These are phyloP conservation scores for Boletus subcaerulescens DNA, from an alignment of 768 basidiomycete species.

Conservation along the genomic window DNA sequence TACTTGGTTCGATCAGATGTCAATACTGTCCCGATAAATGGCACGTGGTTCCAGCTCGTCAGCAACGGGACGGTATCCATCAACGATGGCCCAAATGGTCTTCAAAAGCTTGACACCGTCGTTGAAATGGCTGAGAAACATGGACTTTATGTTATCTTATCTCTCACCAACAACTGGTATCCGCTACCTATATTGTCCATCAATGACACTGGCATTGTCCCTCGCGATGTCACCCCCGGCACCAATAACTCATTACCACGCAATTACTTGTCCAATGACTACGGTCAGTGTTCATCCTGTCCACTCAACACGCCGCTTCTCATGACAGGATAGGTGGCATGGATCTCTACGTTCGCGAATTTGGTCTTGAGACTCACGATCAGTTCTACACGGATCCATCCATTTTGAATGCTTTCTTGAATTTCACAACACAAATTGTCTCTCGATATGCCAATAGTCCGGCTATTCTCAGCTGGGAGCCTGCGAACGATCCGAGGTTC, in stretches of 20 bases:
- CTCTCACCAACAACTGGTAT: conserved; percentile 64
- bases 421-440: conserved; percentile 55
- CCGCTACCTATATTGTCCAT: conserved; percentile 37
- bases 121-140: conserved; percentile 52
- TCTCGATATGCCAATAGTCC: conserved; percentile 54
- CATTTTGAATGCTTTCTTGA: conserved; percentile 50
- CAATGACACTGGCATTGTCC: conserved; percentile 3
- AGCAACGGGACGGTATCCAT: conserved; percentile 51
- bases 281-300: conserved; percentile 37
- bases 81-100: conserved; percentile 59
- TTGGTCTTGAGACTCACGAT: conserved; percentile 46
- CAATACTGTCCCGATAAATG: conserved; percentile 47
- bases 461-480: conserved; percentile 55
- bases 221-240: conserved; percentile 27
- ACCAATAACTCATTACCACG: conserved; percentile 44
- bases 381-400: conserved; percentile 55
- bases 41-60: conserved; percentile 64
- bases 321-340: conserved; percentile 48
- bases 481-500: conserved; percentile 66
- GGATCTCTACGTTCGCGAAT: conserved; percentile 59
- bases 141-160: conserved; percentile 49
- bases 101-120: conserved; percentile 61
- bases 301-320: background rate
- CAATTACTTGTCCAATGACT: conserved; percentile 60
- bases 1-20: conserved; percentile 42